Evolutionary conservation across 495 filamentous ascomycete genomes (phyloP).

Genomic region (Xylaria cubensis): DNA sequence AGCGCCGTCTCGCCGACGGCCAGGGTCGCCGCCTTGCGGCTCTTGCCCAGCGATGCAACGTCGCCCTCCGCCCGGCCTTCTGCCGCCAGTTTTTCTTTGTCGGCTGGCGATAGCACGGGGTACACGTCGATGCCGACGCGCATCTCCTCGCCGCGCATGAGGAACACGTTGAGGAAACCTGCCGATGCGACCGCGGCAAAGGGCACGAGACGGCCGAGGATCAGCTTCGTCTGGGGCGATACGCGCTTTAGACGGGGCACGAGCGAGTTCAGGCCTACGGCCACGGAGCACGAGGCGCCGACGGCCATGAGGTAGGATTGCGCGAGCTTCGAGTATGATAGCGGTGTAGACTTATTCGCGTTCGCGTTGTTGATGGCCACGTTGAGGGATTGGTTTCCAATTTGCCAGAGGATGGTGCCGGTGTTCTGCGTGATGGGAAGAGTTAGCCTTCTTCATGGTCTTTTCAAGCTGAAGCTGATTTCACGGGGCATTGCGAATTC

Average conservation of each 20-base stretch:
- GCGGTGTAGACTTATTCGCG: slow-evolving; percentile 92
- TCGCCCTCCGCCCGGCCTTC: slow-evolving; percentile 63
- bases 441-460: slow-evolving; percentile 6
- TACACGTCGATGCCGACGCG: slow-evolving; percentile 93
- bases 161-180: slow-evolving; percentile 90
- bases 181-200: slow-evolving; percentile 94
- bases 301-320: slow-evolving; percentile 94
- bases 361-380: slow-evolving; percentile 97
- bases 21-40: slow-evolving; percentile 80
- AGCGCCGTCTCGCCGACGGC: slow-evolving; percentile 93
- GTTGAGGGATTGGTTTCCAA: slow-evolving; percentile 96
- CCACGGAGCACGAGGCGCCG: slow-evolving; percentile 88
- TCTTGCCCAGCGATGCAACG: slow-evolving; percentile 77
- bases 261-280: slow-evolving; percentile 86
- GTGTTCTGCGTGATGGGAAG: slow-evolving; percentile 67
- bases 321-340: slow-evolving; percentile 77
- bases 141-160: slow-evolving; percentile 98
- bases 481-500: background rate
- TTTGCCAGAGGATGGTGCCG: slow-evolving; percentile 93
- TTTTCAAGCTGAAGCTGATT: background rate
- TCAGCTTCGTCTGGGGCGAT: slow-evolving; percentile 72
- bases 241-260: slow-evolving; percentile 84
- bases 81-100: slow-evolving; percentile 59
- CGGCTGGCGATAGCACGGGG: slow-evolving; percentile 67
- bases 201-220: slow-evolving; percentile 84